A percentile compares a stretch with the other conserved stretches of the same genome.
phyloP scores from a whole-genome alignment of 2,329 filamentous ascomycete species.

The Stenocarpella maydis region DNA sequence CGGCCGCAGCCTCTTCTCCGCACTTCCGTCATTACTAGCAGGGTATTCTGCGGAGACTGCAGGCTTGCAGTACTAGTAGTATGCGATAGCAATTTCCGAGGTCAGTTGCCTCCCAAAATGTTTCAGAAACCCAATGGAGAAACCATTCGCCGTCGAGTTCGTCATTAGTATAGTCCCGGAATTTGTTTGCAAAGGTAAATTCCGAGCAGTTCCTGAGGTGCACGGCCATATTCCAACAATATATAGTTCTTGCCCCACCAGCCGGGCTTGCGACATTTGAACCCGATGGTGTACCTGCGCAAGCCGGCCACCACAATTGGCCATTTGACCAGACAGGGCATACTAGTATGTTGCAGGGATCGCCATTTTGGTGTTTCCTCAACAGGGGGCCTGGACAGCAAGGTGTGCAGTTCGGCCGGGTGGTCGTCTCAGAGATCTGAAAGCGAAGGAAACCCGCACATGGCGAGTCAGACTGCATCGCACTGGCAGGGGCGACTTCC shows the following conservation, averaged over 20 bases:
- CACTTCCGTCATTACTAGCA: neutral
- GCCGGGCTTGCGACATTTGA: neutral
- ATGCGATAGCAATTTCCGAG: neutral
- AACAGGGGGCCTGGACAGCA: neutral
- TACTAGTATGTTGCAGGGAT: constrained; percentile 10
- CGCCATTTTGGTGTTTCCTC: neutral
- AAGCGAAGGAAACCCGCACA: constrained; percentile 5
- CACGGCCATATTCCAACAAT: neutral
- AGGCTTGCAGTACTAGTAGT: neutral
- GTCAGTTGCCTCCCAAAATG: neutral
- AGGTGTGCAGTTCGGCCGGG: constrained; percentile 10
- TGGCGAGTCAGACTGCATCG: constrained; percentile 14
- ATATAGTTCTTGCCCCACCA: constrained; percentile 5
- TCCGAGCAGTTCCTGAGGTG: neutral
- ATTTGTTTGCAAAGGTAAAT: neutral
- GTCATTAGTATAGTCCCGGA: neutral
- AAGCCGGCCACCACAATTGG: constrained; percentile 13
- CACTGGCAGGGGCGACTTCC: constrained; percentile 11
- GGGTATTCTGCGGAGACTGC: neutral
- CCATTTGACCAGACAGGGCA: constrained; percentile 4
- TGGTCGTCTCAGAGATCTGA: constrained; percentile 13
- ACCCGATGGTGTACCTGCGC: constrained; percentile 17
- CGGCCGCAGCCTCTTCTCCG: neutral
- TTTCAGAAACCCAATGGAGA: neutral
- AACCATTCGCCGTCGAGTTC: neutral